Conservation (phyloP, 2,329 filamentous ascomycete genomes). For the Neofusicoccum cordaticola region DNA sequence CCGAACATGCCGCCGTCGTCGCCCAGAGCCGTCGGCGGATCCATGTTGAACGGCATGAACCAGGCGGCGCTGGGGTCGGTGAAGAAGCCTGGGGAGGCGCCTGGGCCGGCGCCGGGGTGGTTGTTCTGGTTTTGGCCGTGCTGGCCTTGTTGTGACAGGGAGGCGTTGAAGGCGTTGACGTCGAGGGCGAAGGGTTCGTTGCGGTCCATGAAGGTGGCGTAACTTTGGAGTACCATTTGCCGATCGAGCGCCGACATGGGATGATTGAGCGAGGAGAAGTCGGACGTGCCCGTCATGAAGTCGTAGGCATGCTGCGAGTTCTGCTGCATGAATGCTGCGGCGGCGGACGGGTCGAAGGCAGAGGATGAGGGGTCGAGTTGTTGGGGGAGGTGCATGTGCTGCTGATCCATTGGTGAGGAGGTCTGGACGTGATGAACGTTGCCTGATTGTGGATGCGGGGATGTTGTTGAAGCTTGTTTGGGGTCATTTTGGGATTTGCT, state of each 20-base stretch:
- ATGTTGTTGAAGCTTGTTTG: background rate
- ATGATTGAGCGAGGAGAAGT: conserved; percentile 33
- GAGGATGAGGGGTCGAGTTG: conserved; percentile 35
- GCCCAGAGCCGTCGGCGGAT: conserved; percentile 56
- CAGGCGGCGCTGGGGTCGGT: conserved; percentile 63
- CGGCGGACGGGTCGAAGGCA: conserved; percentile 34
- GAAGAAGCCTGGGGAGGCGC: conserved; percentile 22
- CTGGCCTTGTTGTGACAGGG: background rate
- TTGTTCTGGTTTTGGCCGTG: conserved; percentile 8
- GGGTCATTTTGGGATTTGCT: background rate
- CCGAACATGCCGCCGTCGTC: conserved; percentile 33
- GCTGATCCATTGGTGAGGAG: background rate
- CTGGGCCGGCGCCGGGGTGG: conserved; percentile 22
- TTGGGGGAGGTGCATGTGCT: conserved; percentile 19
- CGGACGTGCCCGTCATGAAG: background rate
- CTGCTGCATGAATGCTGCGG: conserved; percentile 29
- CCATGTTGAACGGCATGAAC: conserved; percentile 92
- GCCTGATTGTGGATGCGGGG: conserved; percentile 24
- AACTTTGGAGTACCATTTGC: conserved; percentile 73
- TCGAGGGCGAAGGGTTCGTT: conserved; percentile 23
- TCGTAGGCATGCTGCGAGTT: conserved; percentile 11
- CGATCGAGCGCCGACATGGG: conserved; percentile 69
- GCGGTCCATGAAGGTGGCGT: conserved; percentile 41
- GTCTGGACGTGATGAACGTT: conserved; percentile 41
- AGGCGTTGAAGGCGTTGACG: conserved; percentile 12